Evolutionary conservation across 352 stramenopile species (phyloP).

Genomic region (Phytophthora ramorum): DNA sequence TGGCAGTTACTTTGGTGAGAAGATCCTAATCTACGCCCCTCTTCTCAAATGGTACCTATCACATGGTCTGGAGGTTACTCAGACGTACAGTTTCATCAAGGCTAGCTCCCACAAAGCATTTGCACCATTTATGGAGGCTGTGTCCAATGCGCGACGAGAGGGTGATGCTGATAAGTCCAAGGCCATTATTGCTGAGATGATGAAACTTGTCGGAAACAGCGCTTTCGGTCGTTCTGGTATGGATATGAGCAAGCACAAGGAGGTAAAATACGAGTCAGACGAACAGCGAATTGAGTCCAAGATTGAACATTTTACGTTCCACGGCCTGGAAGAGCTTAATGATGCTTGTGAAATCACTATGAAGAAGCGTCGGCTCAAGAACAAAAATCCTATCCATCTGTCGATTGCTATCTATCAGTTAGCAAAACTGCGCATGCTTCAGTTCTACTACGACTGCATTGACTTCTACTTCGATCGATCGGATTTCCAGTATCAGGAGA

Average conservation of each 20-base stretch:
- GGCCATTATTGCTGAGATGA: neutral
- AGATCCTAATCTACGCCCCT: neutral
- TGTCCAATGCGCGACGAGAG: neutral
- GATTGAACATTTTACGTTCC: conserved; percentile 4
- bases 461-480: neutral
- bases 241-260: neutral
- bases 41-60: neutral
- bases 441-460: neutral
- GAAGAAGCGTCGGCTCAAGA: neutral
- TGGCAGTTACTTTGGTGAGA: neutral
- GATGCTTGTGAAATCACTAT: conserved; percentile 6
- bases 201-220: neutral
- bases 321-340: conserved; percentile 6
- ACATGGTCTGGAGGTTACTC: neutral
- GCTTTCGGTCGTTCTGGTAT: neutral
- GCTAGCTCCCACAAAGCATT: neutral
- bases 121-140: neutral
- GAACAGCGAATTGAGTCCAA: neutral
- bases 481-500: neutral
- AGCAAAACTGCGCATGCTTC: neutral
- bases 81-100: neutral
- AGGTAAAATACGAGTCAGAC: neutral
- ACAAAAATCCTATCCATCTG: conserved; percentile 1
- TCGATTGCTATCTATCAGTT: conserved; percentile 3
- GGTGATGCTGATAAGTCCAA: neutral